phyloP scores from a whole-genome alignment of 345 rosid genomes.

The Schrenkiella parvula region DNA sequence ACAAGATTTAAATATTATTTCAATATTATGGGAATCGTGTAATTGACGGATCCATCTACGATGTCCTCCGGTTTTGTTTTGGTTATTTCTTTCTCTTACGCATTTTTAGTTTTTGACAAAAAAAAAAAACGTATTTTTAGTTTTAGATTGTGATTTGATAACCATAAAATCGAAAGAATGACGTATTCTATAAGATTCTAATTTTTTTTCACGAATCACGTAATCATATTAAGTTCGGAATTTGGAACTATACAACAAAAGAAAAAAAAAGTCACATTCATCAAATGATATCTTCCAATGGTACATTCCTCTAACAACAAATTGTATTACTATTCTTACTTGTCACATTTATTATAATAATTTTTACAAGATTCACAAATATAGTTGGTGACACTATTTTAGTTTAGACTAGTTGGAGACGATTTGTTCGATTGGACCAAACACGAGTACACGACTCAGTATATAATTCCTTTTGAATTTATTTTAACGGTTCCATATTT shows the following conservation, averaged over 20 bases:
- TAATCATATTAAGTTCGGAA: not conserved
- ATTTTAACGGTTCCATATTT: not conserved
- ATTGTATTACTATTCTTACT: not conserved
- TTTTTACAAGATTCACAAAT: not conserved
- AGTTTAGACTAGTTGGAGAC: not conserved
- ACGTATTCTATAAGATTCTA: constrained; percentile 1
- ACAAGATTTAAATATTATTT: constrained; percentile 5
- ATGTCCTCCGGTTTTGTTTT: constrained; percentile 14
- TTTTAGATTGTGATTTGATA: not conserved
- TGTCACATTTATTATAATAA: not conserved
- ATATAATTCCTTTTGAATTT: not conserved
- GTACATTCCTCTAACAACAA: not conserved
- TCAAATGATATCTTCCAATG: not conserved
- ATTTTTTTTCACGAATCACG: not conserved
- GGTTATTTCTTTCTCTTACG: not conserved
- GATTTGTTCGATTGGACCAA: not conserved
- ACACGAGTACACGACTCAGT: not conserved
- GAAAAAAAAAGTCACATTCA: not conserved
- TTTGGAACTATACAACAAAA: not conserved
- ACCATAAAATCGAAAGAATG: not conserved
- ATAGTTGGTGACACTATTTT: not conserved
- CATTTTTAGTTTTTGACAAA: not conserved
- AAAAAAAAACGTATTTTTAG: no score
- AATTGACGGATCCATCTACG: constrained; percentile 41
- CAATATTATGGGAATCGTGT: constrained; percentile 47